These are phyloP conservation scores for Plasmodium coatneyi DNA, from an alignment of 169 alveolate genomes.

Conservation along the genomic window DNA sequence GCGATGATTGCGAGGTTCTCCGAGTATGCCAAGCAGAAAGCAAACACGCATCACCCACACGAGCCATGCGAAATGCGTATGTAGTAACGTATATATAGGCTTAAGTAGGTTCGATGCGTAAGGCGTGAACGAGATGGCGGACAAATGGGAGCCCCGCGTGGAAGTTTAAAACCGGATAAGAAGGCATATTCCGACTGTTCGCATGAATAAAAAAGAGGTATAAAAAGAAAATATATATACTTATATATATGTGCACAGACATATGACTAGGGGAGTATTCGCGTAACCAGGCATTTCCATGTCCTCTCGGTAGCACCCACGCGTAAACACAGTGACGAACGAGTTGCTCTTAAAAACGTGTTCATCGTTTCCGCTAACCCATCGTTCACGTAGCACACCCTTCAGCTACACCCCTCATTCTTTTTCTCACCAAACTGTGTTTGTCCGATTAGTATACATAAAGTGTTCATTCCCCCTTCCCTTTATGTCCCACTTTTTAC, in stretches of 20 bases:
- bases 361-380: background rate
- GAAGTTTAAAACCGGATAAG: background rate
- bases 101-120: background rate
- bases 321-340: background rate
- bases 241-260: background rate
- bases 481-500: background rate
- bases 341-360: background rate
- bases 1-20: background rate
- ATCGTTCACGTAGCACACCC: background rate
- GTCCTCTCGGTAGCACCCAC: background rate
- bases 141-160: background rate
- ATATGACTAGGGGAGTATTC: background rate
- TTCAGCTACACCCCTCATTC: background rate
- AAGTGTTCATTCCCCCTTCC: background rate
- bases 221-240: background rate
- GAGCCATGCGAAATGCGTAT: background rate
- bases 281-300: background rate
- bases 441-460: background rate
- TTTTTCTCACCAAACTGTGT: background rate
- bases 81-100: background rate
- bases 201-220: background rate
- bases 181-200: background rate
- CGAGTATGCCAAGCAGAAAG: background rate
- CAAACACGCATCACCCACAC: background rate
- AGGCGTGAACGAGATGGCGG: background rate